phyloP scores from a whole-genome alignment of 2,329 filamentous ascomycete genomes.

The Periconia macrospinosa region DNA sequence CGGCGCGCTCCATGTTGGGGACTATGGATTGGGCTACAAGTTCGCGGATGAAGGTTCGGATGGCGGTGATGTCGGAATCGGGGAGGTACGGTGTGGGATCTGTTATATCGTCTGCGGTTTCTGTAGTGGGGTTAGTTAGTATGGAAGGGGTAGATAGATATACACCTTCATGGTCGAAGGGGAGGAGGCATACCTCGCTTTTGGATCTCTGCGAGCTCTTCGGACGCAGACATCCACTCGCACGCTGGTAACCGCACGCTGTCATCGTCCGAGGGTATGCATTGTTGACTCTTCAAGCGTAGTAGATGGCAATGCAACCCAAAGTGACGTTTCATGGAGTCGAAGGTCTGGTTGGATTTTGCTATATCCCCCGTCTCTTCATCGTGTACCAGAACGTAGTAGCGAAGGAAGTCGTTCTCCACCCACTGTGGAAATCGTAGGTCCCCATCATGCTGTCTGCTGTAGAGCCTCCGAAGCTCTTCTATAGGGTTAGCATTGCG shows the following conservation, averaged over 20 bases:
- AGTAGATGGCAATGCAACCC: conserved; percentile 93
- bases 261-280: conserved; percentile 88
- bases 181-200: conserved; percentile 54
- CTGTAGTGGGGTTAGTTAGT: conserved; percentile 35
- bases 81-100: conserved; percentile 79
- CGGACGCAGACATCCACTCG: conserved; percentile 85
- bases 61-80: conserved; percentile 86
- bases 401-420: conserved; percentile 86
- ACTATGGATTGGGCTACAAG: conserved; percentile 94
- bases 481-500: conserved; percentile 82
- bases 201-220: conserved; percentile 77
- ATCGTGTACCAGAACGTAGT: conserved; percentile 95
- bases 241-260: conserved; percentile 77
- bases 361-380: conserved; percentile 93
- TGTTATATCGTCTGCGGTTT: conserved; percentile 70
- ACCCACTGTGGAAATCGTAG: conserved; percentile 80
- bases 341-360: conserved; percentile 86
- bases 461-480: conserved; percentile 80
- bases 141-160: not conserved
- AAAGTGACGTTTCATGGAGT: conserved; percentile 99
- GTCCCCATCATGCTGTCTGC: conserved; percentile 77
- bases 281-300: conserved; percentile 79
- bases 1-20: conserved; percentile 91
- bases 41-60: conserved; percentile 87
- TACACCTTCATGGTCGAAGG: not conserved